These are phyloP conservation scores for Rusavskia elegans DNA, from an alignment of 495 filamentous ascomycete species.

Conservation along the genomic window DNA sequence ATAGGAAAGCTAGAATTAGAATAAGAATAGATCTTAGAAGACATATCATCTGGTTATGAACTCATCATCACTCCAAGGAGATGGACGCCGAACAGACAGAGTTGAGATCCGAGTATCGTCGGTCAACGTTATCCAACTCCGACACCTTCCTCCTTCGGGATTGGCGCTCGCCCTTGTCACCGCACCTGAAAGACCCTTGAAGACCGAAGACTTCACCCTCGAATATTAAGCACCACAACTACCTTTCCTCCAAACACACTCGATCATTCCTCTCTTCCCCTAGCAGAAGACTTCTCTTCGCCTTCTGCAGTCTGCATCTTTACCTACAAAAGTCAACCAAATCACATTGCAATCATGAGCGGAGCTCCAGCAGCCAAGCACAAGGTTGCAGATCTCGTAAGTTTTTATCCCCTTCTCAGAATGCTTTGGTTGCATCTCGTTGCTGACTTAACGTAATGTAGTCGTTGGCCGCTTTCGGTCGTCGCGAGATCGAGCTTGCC, in stretches of 20 bases:
- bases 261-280: neutral
- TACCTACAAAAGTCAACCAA: neutral
- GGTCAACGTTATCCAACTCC: neutral
- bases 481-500: conserved; percentile 95
- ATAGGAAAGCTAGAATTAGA: too few species aligned
- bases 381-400: conserved; percentile 94
- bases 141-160: neutral
- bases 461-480: conserved; percentile 92
- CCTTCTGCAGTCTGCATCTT: too few species aligned
- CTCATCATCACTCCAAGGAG: too few species aligned
- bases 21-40: too few species aligned
- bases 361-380: conserved; percentile 77
- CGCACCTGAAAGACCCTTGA: neutral
- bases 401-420: conserved; percentile 13
- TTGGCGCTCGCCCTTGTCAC: neutral
- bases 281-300: too few species aligned
- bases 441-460: conserved; percentile 16
- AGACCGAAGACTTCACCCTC: neutral
- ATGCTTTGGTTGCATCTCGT: neutral
- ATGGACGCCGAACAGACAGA: too few species aligned
- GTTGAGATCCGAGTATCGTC: neutral
- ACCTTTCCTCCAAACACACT: neutral
- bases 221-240: neutral
- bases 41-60: too few species aligned
- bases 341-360: conserved; percentile 28